These are phyloP conservation scores for Bipolaris zeicola DNA, from an alignment of 2,329 filamentous ascomycete species.

Conservation along the genomic window DNA sequence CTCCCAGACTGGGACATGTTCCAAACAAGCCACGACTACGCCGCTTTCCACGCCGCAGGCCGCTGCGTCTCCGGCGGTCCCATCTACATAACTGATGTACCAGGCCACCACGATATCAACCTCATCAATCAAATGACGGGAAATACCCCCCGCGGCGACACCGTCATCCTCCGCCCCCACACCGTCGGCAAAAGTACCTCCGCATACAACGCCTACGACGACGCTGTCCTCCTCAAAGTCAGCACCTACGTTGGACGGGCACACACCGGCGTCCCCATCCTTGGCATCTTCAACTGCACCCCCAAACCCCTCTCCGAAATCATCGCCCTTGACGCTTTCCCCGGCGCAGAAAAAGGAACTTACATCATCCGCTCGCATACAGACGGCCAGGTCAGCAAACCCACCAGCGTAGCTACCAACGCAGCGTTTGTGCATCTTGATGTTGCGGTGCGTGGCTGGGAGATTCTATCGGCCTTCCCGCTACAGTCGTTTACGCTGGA, in stretches of 20 bases:
- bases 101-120: conserved; percentile 76
- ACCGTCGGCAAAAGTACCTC: conserved; percentile 73
- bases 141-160: conserved; percentile 70
- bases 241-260: conserved; percentile 75
- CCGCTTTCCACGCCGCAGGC: conserved; percentile 85
- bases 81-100: conserved; percentile 91
- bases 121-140: conserved; percentile 84
- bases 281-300: conserved; percentile 85
- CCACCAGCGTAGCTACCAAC: conserved; percentile 54
- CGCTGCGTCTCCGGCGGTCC: conserved; percentile 89
- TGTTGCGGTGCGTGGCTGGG: conserved; percentile 71
- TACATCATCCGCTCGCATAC: conserved; percentile 79
- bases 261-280: conserved; percentile 72
- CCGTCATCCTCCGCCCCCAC: conserved; percentile 80
- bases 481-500: conserved; percentile 60
- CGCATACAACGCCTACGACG: conserved; percentile 77
- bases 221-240: conserved; percentile 74
- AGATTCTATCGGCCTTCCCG: conserved; percentile 79
- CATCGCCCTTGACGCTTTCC: conserved; percentile 72
- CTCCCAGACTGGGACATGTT: conserved; percentile 86
- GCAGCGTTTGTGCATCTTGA: conserved; percentile 65
- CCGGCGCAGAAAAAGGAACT: conserved; percentile 64
- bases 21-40: conserved; percentile 71
- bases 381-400: conserved; percentile 65
- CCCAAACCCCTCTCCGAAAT: conserved; percentile 68